Percentiles rank a stretch among this genome's conserved stretches.
Evolutionary conservation across 768 basidiomycete genomes (phyloP).

Genomic region (Cystobasidiopsis lactophilus): DNA sequence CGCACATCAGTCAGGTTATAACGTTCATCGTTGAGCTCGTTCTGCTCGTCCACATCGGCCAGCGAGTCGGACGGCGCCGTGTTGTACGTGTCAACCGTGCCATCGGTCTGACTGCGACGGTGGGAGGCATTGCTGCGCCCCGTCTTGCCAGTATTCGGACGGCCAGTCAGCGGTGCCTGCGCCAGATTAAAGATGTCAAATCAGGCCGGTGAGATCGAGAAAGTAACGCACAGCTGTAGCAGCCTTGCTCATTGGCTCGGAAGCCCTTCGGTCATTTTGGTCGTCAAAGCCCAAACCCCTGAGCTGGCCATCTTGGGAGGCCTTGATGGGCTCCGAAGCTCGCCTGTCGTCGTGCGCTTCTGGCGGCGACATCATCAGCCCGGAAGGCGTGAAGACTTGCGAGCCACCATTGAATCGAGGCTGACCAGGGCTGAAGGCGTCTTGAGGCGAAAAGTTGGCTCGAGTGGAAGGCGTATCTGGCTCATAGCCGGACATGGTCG

Average conservation of each 20-base stretch:
- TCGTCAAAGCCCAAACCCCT: too few relatives aligned
- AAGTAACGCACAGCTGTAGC: not conserved
- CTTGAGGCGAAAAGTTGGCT: not conserved
- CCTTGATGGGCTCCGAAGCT: too few relatives aligned
- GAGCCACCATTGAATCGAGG: too few relatives aligned
- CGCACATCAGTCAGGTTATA: not conserved
- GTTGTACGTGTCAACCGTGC: not conserved
- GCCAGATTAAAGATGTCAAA: not conserved
- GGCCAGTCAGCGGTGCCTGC: not conserved
- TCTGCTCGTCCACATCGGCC: not conserved
- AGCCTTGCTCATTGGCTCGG: too few relatives aligned
- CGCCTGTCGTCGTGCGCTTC: too few relatives aligned
- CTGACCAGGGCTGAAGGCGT: not conserved
- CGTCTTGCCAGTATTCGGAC: not conserved
- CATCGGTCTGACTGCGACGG: not conserved
- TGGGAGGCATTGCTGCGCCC: not conserved
- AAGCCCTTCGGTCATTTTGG: too few relatives aligned
- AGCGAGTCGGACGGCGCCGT: not conserved
- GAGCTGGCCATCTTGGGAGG: too few relatives aligned
- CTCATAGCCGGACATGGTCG: slow-evolving; percentile 3
- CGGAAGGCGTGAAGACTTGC: not conserved
- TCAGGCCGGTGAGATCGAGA: not conserved
- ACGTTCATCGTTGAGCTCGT: not conserved
- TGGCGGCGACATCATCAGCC: not conserved
- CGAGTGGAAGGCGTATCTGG: not conserved